Evolutionary conservation across 1,139 yeast species (phyloP).

Genomic region (Scheffersomyces cryptocercus): DNA sequence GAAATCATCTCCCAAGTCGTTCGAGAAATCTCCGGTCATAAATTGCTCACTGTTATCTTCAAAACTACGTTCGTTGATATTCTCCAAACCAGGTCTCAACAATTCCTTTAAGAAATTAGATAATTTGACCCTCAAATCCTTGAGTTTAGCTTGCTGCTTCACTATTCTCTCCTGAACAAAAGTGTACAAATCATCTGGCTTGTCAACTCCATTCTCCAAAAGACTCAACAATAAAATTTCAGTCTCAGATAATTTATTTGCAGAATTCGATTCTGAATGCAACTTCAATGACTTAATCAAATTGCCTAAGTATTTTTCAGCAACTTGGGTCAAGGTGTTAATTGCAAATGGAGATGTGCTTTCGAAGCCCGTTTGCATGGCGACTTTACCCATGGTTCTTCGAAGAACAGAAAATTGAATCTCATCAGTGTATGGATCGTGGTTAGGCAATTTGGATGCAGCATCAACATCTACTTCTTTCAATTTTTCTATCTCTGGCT

Average conservation of each 20-base stretch:
- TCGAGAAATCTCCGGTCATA: conserved; percentile 90
- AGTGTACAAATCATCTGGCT: conserved; percentile 73
- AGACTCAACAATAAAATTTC: conserved; percentile 64
- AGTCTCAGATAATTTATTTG: conserved; percentile 41
- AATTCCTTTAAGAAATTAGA: conserved; percentile 78
- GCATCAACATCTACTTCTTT: conserved; percentile 77
- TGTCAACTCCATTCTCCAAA: conserved; percentile 81
- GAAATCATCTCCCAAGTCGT: conserved; percentile 92
- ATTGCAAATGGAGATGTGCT: conserved; percentile 76
- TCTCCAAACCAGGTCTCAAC: conserved; percentile 80
- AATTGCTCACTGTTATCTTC: conserved; percentile 92
- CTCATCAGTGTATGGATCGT: conserved; percentile 56
- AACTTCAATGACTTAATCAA: conserved; percentile 69
- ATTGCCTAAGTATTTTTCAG: conserved; percentile 77
- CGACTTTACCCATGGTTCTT: conserved; percentile 71
- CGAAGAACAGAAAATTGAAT: conserved; percentile 68
- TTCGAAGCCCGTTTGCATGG: conserved; percentile 95
- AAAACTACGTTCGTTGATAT: conserved; percentile 74
- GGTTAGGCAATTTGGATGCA: conserved; percentile 69
- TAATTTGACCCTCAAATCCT: conserved; percentile 66
- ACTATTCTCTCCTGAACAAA: conserved; percentile 74
- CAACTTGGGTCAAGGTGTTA: conserved; percentile 78
- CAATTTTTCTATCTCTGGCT: conserved; percentile 64
- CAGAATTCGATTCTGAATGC: conserved; percentile 66
- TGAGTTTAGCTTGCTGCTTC: conserved; percentile 68